A percentile compares a stretch with the other conserved stretches of the same genome.
phyloP scores from a whole-genome alignment of 306 rosid genomes.

The Lathyrus tuberosus region DNA sequence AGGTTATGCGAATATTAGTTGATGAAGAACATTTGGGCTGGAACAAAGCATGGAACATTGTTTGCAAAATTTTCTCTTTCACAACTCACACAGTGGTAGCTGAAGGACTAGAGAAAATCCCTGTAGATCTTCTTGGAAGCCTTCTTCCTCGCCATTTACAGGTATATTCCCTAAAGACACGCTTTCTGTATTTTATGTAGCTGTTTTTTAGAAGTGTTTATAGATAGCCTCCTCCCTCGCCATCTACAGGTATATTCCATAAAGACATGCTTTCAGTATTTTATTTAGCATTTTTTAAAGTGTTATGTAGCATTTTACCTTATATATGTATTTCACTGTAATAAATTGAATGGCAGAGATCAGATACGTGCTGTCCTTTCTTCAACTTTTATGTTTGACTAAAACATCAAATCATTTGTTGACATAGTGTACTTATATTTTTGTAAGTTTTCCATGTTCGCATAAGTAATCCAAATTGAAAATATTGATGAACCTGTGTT shows the following conservation, averaged over 20 bases:
- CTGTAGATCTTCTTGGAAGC: constrained; percentile 66
- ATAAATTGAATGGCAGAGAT: constrained; percentile 4
- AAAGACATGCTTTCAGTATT: constrained; percentile 26
- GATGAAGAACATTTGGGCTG: constrained; percentile 73
- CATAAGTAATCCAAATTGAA: constrained; percentile 15
- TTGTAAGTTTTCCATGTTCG: constrained; percentile 27
- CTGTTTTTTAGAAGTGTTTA: constrained; percentile 1
- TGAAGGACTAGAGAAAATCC: constrained; percentile 71
- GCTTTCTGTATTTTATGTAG: constrained; percentile 28
- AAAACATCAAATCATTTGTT: constrained; percentile 29
- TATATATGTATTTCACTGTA: constrained; percentile 2
- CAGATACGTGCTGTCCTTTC: constrained; percentile 14
- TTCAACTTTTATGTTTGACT: constrained; percentile 30
- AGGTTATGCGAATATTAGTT: constrained; percentile 69
- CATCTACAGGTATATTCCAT: constrained; percentile 57
- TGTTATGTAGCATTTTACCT: constrained; percentile 20
- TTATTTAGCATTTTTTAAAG: constrained; percentile 15
- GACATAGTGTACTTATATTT: constrained; percentile 25
- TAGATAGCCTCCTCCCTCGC: constrained; percentile 69
- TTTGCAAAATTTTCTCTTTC: constrained; percentile 62
- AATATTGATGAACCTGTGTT: constrained; percentile 17
- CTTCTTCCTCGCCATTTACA: constrained; percentile 83
- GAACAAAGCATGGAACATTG: constrained; percentile 66
- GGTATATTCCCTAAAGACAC: constrained; percentile 41
- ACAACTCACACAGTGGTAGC: constrained; percentile 71